These are phyloP conservation scores for Gossypium turneri DNA, from an alignment of 345 rosid species.

Conservation along the genomic window DNA sequence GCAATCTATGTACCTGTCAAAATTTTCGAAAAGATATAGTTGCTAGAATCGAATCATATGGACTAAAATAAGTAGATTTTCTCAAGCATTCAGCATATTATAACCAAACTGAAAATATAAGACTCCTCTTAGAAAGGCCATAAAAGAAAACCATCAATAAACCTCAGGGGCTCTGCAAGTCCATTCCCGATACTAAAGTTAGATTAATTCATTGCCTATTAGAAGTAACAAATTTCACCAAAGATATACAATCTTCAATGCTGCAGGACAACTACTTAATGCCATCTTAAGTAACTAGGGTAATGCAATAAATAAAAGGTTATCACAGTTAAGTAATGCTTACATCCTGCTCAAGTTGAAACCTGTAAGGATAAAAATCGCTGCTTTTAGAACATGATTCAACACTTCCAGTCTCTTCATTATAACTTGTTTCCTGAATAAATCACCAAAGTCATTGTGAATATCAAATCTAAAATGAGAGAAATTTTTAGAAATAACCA, in stretches of 20 bases:
- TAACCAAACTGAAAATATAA: not conserved
- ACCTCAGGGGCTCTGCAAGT: not conserved
- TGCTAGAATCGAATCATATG: not conserved
- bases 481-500: not conserved
- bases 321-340: conserved; percentile 27
- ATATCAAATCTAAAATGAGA: not conserved
- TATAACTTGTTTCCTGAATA: conserved; percentile 40
- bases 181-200: not conserved
- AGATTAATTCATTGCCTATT: not conserved
- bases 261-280: not conserved
- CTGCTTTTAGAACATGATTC: conserved; percentile 29
- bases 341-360: conserved; percentile 81
- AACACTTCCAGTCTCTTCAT: conserved; percentile 31
- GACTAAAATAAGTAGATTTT: not conserved
- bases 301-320: conserved; percentile 12
- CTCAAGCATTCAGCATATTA: not conserved
- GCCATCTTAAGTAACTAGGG: not conserved
- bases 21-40: conserved; percentile 8
- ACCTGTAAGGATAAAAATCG: conserved; percentile 44
- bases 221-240: not conserved
- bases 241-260: not conserved
- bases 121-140: not conserved
- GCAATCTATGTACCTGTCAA: conserved; percentile 63
- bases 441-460: conserved; percentile 18
- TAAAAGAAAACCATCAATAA: not conserved